Percentiles rank a stretch among this genome's conserved stretches.
Conservation (phyloP, 2,329 filamentous ascomycete species). For the Ciborinia camelliae region DNA sequence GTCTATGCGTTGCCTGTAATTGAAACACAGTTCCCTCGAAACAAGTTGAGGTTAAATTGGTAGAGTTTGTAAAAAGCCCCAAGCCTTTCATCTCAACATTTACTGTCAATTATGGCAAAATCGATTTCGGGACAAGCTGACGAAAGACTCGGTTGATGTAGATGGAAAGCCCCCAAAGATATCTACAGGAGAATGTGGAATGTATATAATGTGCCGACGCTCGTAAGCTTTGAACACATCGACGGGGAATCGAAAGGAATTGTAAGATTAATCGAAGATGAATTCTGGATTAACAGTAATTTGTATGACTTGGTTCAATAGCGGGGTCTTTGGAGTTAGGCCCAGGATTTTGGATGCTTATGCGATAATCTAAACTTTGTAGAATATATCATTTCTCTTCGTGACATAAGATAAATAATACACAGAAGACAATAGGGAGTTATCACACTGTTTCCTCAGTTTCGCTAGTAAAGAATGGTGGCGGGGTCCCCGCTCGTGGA, state of each 20-base stretch:
- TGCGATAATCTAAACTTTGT: not conserved
- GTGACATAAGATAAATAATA: too few species aligned
- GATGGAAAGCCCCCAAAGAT: conserved; percentile 1
- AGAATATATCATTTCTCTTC: not conserved
- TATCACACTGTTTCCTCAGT: too few species aligned
- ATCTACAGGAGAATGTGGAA: conserved; percentile 5
- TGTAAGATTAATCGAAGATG: not conserved
- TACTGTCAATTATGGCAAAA: not conserved
- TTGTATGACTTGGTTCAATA: not conserved
- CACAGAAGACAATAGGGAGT: too few species aligned
- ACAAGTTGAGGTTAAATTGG: not conserved
- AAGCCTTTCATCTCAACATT: not conserved
- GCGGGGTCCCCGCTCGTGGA: too few species aligned
- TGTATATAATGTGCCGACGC: not conserved
- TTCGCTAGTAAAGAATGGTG: too few species aligned
- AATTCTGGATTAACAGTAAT: not conserved
- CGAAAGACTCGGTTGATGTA: not conserved
- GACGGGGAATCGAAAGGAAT: not conserved
- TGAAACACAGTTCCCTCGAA: not conserved
- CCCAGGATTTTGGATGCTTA: not conserved
- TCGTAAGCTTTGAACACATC: not conserved
- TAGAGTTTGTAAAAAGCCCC: not conserved
- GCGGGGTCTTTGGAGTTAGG: not conserved
- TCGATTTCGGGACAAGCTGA: not conserved
- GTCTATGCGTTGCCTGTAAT: not conserved